Percentiles rank a stretch among this genome's conserved stretches.
These are phyloP conservation scores for Ceratocystis lukuohia DNA, from an alignment of 2,329 filamentous ascomycete genomes.

Conservation along the genomic window DNA sequence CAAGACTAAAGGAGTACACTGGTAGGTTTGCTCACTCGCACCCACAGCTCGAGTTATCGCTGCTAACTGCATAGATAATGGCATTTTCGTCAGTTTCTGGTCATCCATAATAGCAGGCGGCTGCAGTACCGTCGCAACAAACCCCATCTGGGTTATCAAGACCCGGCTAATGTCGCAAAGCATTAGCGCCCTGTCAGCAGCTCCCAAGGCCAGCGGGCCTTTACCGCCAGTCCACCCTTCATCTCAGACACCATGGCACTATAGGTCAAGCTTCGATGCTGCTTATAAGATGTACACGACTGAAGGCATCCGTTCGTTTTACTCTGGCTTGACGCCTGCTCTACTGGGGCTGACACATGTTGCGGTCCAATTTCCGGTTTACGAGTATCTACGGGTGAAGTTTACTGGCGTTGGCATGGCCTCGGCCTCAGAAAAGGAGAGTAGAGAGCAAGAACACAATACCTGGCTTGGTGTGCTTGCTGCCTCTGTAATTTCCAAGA, in stretches of 20 bases:
- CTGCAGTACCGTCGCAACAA: conserved; percentile 86
- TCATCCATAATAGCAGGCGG: conserved; percentile 83
- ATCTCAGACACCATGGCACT: conserved; percentile 71
- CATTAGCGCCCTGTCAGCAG: conserved; percentile 28
- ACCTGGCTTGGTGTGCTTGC: conserved; percentile 76
- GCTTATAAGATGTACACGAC: conserved; percentile 89
- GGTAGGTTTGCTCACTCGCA: conserved; percentile 32
- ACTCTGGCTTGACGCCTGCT: conserved; percentile 85
- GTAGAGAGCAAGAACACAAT: conserved; percentile 23
- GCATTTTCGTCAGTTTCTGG: conserved; percentile 58
- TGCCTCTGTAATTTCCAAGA: conserved; percentile 86
- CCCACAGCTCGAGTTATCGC: neutral
- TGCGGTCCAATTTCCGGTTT: conserved; percentile 91
- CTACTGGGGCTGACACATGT: conserved; percentile 87
- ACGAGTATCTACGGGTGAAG: conserved; percentile 79
- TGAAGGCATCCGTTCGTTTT: conserved; percentile 83
- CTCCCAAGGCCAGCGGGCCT: conserved; percentile 24
- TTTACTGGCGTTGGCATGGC: conserved; percentile 90
- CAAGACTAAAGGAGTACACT: conserved; percentile 52
- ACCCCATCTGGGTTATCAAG: conserved; percentile 99
- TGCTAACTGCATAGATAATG: conserved; percentile 18
- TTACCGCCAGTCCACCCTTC: conserved; percentile 40
- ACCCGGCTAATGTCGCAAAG: conserved; percentile 94
- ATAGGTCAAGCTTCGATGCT: conserved; percentile 77
- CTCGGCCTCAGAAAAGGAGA: conserved; percentile 37